Base-by-base conservation (phyloP, 176 grass and related monocot genomes). In the Typha latifolia region DNA sequence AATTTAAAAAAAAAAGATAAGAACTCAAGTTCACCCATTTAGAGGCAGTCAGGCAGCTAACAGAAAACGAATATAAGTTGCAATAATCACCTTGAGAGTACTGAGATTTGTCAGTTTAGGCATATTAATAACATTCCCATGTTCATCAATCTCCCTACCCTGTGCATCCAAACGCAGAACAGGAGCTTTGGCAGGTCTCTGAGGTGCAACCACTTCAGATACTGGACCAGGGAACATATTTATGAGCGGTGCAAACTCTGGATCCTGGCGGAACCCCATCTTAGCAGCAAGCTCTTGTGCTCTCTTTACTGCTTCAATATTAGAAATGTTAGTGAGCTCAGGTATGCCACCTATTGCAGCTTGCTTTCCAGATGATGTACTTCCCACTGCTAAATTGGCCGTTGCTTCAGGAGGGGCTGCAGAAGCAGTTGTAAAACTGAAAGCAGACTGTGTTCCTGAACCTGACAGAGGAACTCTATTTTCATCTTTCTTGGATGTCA, bases 251-350 rank as follows among this genome's bases (percentile, higher is more conserved):
- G 76, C 83, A 78, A 92, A 92, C 55, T 83, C 88, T 73, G 89
- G 94, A 75, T 97, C 94, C 62, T 90, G 94, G 32, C 85, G 75
- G 67, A 97, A 97, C 10, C 94, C 94, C 94, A 97, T 97, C 75
- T 82, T 86, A 62, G 94, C 89, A 61, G 89, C 94, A 74, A 84
- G 81, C 68, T 92, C 94, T 64, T 97, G 94, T 49, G 94, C 94
- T 50, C 83, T 59, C 76, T 87, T 97, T 51, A 97, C 88, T 64
- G 94, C 89, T 74, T 97, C 94, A 32, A 97, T 74, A 73, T 90
- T 97, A 34, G 80, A 64, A 77, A 91, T 86, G 68, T 76, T 90
- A 65, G 85, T 23, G 48, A 86, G 78, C 51, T 86, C 90, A 74
- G 88, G 72, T 79, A 91, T 77, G 8, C 61, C 76, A 47, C 68